phyloP scores from a whole-genome alignment of 1,139 yeast genomes.

The Hyphopichia buzzinii region DNA sequence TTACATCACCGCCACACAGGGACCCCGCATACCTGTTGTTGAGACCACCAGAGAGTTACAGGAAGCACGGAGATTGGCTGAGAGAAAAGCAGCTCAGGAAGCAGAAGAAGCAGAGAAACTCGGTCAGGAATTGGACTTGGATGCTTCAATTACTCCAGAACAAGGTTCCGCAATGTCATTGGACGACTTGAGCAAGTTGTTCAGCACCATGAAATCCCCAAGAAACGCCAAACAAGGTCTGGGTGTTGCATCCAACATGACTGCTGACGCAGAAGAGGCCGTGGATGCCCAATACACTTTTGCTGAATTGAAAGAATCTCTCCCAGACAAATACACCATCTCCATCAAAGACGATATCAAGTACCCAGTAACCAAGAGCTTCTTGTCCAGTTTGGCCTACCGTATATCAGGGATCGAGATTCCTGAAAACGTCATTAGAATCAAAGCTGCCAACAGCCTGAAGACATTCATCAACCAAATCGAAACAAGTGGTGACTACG shows the following conservation, averaged over 20 bases:
- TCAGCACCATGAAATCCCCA: conserved; percentile 23
- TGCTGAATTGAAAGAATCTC: conserved; percentile 28
- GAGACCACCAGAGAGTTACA: conserved; percentile 18
- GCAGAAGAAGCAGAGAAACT: conserved; percentile 6
- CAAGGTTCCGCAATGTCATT: conserved; percentile 33
- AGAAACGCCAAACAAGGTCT: conserved; percentile 4
- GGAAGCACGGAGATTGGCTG: conserved; percentile 1
- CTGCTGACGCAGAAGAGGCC: conserved; percentile 6
- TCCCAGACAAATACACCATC: conserved; percentile 29
- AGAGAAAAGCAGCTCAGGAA: not conserved
- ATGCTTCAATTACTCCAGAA: conserved; percentile 6
- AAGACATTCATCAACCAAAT: conserved; percentile 10
- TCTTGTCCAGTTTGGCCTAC: conserved; percentile 23
- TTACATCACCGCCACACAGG: conserved; percentile 53
- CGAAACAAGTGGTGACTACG: conserved; percentile 31
- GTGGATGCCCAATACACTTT: conserved; percentile 20
- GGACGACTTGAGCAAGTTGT: conserved; percentile 38
- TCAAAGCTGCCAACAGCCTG: conserved; percentile 10
- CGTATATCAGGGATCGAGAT: conserved; percentile 32
- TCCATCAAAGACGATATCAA: conserved; percentile 10
- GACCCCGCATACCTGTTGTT: conserved; percentile 63
- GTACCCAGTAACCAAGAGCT: conserved; percentile 29
- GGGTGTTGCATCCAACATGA: not conserved
- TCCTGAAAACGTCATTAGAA: conserved; percentile 22
- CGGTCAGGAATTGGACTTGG: too few species aligned